A percentile compares a stretch with the other conserved stretches of the same genome.
phyloP scores from a whole-genome alignment of 1,284 basidiomycete species.

The Bondarzewia mesenterica region DNA sequence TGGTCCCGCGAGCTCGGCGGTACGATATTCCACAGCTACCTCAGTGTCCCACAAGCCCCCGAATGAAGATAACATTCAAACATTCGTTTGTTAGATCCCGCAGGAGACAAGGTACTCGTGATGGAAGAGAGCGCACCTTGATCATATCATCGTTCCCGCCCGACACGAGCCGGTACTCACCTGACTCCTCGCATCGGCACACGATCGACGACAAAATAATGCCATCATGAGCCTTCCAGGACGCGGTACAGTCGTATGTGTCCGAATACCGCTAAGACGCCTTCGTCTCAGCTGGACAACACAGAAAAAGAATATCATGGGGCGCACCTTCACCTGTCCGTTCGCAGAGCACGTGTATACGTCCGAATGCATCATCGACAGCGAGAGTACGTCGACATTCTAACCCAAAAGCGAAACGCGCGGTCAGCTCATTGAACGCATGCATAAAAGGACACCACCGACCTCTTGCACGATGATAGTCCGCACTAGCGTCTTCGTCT shows the following conservation, averaged over 20 bases:
- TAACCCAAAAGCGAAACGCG: constrained; percentile 21
- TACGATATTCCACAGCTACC: constrained; percentile 48
- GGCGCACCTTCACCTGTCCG: constrained; percentile 68
- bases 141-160: constrained; percentile 82
- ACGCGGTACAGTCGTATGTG: constrained; percentile 75
- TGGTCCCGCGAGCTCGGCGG: constrained; percentile 21
- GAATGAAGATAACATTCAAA: too few relatives aligned
- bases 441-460: not conserved
- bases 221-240: constrained; percentile 75
- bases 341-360: constrained; percentile 81
- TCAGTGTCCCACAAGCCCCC: too few relatives aligned
- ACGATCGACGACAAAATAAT: constrained; percentile 76
- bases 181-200: constrained; percentile 22
- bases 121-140: constrained; percentile 42
- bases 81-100: not conserved
- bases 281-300: too few relatives aligned
- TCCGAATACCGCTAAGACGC: constrained; percentile 78
- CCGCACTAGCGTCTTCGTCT: constrained; percentile 80
- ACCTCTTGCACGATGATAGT: constrained; percentile 83
- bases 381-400: constrained; percentile 73
- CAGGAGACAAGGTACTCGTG: too few relatives aligned
- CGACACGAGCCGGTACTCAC: constrained; percentile 53
- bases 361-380: constrained; percentile 70
- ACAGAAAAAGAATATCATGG: too few relatives aligned
- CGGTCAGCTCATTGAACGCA: not conserved